phyloP scores from a whole-genome alignment of 768 basidiomycete species.

The Russula sp. region DNA sequence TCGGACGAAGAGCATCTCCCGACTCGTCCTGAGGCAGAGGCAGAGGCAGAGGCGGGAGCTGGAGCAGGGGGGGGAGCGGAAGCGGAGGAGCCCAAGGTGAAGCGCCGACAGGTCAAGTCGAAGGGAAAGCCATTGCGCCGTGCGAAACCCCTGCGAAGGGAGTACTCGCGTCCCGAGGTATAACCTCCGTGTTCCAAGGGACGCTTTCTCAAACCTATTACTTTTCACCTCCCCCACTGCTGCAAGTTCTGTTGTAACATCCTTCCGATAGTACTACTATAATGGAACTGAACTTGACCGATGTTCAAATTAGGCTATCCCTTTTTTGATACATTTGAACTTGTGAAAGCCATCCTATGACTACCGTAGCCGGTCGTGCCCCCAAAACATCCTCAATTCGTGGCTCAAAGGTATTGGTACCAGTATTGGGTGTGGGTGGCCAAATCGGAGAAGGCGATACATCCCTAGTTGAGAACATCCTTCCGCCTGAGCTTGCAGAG shows the following conservation, averaged over 20 bases:
- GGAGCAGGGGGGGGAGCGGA: too few species aligned
- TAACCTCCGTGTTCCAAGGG: neutral
- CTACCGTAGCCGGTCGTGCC: too few species aligned
- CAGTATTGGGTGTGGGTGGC: too few species aligned
- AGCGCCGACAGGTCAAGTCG: neutral
- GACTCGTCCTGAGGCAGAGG: neutral
- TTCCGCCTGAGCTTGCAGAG: too few species aligned
- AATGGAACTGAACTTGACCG: too few species aligned
- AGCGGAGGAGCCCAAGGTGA: slow-evolving; percentile 7
- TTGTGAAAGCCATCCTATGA: too few species aligned
- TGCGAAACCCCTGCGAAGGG: slow-evolving; percentile 4
- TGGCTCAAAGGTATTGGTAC: too few species aligned
- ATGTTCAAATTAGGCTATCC: too few species aligned
- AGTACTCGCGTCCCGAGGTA: slow-evolving; percentile 11
- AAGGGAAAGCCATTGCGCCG: neutral
- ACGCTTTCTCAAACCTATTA: neutral
- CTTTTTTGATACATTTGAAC: too few species aligned
- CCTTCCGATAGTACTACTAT: neutral
- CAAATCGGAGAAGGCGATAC: too few species aligned
- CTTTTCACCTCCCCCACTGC: neutral
- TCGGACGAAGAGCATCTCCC: slow-evolving; percentile 5
- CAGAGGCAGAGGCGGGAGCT: neutral
- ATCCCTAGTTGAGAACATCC: too few species aligned
- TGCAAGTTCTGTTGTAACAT: neutral
- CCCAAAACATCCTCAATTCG: too few species aligned